phyloP scores from a whole-genome alignment of 140 eudicot species.

The Bidens hawaiensis region DNA sequence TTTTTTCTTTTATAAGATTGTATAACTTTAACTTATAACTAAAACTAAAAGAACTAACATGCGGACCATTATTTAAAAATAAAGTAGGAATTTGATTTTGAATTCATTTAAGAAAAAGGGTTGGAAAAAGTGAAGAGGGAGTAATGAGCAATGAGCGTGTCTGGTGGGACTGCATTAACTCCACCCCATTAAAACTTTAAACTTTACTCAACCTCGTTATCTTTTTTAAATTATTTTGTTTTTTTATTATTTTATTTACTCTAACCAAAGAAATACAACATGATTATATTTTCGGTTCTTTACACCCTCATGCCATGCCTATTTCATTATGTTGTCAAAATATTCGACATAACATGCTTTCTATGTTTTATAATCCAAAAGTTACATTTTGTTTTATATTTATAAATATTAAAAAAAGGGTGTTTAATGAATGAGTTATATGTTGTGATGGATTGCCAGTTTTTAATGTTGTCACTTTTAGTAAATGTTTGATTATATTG shows the following conservation, averaged over 20 bases:
- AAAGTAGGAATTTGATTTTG: constrained; percentile 14
- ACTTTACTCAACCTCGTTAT: constrained; percentile 28
- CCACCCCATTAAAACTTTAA: constrained; percentile 22
- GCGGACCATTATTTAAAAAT: neutral
- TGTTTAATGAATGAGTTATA: too few relatives aligned
- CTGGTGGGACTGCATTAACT: constrained; percentile 47
- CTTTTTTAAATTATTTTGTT: neutral
- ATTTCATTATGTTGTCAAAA: constrained; percentile 34
- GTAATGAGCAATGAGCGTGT: constrained; percentile 44
- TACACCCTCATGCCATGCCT: constrained; percentile 33
- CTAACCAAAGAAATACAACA: constrained; percentile 16
- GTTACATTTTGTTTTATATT: constrained; percentile 10
- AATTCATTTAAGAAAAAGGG: constrained; percentile 21
- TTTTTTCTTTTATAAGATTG: neutral
- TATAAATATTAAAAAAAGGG: neutral
- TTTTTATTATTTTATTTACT: neutral
- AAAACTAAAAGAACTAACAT: neutral
- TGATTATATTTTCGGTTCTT: constrained; percentile 19
- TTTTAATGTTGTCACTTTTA: too few relatives aligned
- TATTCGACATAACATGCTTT: constrained; percentile 28
- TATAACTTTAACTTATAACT: neutral
- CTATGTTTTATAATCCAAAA: constrained; percentile 12
- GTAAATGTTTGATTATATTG: too few relatives aligned
- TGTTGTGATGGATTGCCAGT: too few relatives aligned
- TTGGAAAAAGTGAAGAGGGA: constrained; percentile 23